Evolutionary conservation across 2,329 filamentous ascomycete genomes (phyloP).

Genomic region (Nemania serpens): DNA sequence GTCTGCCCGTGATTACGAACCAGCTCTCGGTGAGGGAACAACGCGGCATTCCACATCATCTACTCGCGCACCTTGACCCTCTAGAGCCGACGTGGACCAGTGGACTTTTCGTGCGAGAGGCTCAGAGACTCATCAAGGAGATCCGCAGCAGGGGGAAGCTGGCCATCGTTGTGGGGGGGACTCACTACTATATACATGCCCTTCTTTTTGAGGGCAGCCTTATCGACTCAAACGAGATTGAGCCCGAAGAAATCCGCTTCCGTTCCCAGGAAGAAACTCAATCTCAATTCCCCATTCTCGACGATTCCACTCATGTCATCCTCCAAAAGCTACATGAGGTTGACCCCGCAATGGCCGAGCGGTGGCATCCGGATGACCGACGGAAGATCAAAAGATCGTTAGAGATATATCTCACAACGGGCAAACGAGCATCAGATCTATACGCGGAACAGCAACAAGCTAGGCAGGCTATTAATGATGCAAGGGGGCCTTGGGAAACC

Average conservation of each 20-base stretch:
- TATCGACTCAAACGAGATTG: conserved; percentile 46
- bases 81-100: conserved; percentile 84
- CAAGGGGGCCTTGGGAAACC: conserved; percentile 53
- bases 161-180: conserved; percentile 91
- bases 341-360: conserved; percentile 85
- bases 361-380: conserved; percentile 92
- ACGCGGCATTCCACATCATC: conserved; percentile 81
- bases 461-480: conserved; percentile 34
- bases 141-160: conserved; percentile 79
- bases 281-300: conserved; percentile 69
- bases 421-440: conserved; percentile 79
- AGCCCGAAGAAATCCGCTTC: conserved; percentile 45
- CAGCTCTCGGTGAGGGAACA: conserved; percentile 79
- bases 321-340: conserved; percentile 74
- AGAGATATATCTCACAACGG: conserved; percentile 86
- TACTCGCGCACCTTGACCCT: conserved; percentile 78
- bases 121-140: conserved; percentile 70
- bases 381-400: conserved; percentile 89
- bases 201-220: conserved; percentile 80
- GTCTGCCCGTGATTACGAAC: conserved; percentile 93
- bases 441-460: conserved; percentile 74
- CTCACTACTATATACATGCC: conserved; percentile 92
- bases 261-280: conserved; percentile 43
- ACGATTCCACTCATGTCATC: conserved; percentile 72
- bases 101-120: conserved; percentile 73